Evolutionary conservation across 495 filamentous ascomycete genomes (phyloP).

Genomic region (Chlorociboria aeruginascens): DNA sequence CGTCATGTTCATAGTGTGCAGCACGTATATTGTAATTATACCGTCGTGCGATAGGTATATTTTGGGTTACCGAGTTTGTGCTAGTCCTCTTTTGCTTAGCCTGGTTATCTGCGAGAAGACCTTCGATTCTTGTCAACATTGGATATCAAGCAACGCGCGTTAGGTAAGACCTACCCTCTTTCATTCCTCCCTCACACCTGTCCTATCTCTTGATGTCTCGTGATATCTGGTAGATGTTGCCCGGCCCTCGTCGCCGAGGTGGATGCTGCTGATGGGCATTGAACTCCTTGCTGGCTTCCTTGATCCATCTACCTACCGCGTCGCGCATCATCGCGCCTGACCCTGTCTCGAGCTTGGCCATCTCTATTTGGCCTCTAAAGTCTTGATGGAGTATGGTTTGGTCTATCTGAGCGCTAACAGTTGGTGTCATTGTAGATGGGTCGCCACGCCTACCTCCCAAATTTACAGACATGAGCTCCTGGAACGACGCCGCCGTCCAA

Average conservation of each 20-base stretch:
- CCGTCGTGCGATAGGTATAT: too few relatives aligned
- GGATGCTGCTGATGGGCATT: slow-evolving; percentile 14
- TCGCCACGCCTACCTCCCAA: slow-evolving; percentile 30
- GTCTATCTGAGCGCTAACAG: slow-evolving; percentile 34
- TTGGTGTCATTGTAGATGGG: slow-evolving; percentile 44
- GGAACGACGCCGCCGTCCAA: slow-evolving; percentile 63
- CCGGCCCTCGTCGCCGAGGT: slow-evolving; percentile 2
- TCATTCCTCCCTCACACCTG: slow-evolving; percentile 6
- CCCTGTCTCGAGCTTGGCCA: slow-evolving; percentile 14
- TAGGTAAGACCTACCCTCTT: slow-evolving; percentile 19
- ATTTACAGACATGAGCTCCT: slow-evolving; percentile 59
- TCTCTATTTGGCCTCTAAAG: slow-evolving; percentile 10
- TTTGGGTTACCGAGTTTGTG: too few relatives aligned
- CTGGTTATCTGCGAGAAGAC: not conserved
- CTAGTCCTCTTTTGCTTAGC: not conserved
- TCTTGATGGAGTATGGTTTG: slow-evolving; percentile 16
- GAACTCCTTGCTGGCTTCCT: not conserved
- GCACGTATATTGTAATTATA: too few relatives aligned
- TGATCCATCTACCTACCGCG: slow-evolving; percentile 9
- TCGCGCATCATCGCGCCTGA: slow-evolving; percentile 18
- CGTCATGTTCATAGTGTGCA: too few relatives aligned
- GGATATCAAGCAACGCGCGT: slow-evolving; percentile 3
- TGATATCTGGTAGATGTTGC: slow-evolving; percentile 13
- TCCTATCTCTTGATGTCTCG: slow-evolving; percentile 15
- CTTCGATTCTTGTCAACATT: slow-evolving; percentile 2